Base-by-base conservation (phyloP, 495 filamentous ascomycete species). In the Aspergillus avenaceus region DNA sequence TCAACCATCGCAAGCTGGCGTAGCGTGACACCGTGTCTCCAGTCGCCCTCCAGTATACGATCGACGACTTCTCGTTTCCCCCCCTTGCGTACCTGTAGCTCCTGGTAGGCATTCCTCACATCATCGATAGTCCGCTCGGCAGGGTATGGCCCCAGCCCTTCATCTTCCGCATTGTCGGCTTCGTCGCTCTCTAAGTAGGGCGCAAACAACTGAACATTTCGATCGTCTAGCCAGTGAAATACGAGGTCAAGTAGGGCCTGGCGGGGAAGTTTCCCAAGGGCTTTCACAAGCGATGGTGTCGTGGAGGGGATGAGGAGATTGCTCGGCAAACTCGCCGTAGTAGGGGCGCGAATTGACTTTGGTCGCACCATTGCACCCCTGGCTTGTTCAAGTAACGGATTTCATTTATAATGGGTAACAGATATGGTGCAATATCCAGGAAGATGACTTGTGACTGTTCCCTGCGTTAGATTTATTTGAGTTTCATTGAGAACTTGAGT, bases 1-100 rank as follows among this genome's bases (percentile, higher is more conserved):
- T 95, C 90, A 13, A 84, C 83, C 77, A 89, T 91, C 41, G 87
- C 88, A 4, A 92, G 72, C 60, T 91, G 87, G 53, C 86, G 87
- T 13, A 95, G 67, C 1, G 79, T 84, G 18, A 95, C 70, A 1
- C 90, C 90, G 43, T 83, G 76, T 18, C 87, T 75, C 88, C 89
- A 95, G 62, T 95, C 90, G 36, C 87, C 87, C 49, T 91, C 84
- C 0, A 86, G 55, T 31, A 95, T 84, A 24, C 87, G 77, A 56
- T 90, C 87, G 6, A 88, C 70, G 4, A 92, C 78, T 60, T 95
- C 89, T 40, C 83, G 75, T 55, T 84, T 87, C 8, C 77, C 79
- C 3, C 87, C 86, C 58, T 85, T 90, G 19, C 80, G 69, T 8
- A 66, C 64, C 28, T 71, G 69, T 0, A 83, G 56, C 18, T 73